Base-by-base conservation (phyloP, 768 basidiomycete genomes). In the Pulveroboletus ravenelii region DNA sequence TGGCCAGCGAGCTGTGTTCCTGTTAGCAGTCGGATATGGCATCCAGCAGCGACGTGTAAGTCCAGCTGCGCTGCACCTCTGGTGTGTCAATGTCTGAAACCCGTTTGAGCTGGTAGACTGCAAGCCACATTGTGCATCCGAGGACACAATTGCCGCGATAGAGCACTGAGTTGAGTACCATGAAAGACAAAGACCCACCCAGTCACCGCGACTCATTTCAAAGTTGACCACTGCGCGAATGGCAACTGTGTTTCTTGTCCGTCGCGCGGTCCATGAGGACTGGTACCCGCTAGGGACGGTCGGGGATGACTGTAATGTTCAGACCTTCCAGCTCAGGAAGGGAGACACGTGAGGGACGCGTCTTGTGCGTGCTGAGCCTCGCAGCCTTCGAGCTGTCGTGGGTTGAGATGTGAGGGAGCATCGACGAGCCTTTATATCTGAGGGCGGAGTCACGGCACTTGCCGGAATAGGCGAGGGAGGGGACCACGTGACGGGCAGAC, bases 281-380 rank as follows among this genome's bases (percentile, higher is more conserved):
- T 47, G 53, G 62, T 56, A 65, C 53, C 60, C 3, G 55, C 50
- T 55, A 59, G 66, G 55, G 63, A 65, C 66, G 42, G 58, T 69
- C 63, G 37, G 53, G 61, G 62, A 45, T 59, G 65, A 62, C 63
- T 41, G 50, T 20, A 46, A 60, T 42, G 43, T 57, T 69, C 67
- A 69, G 63, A 68, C 67, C 63, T 62, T 68, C 63, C 67, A 60
- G 58, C 66, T 67, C 69, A 61, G 55, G 36, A 66, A 38, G 10
- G 57, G 51, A 61, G 61, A 59, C 50, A 40, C 52, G 54, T 43
- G 10, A 18, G 18, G 10, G 17, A 49, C 53, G 32, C 50, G 41
- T 54, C 61, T 40, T 52, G 64, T 67, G 44, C 55, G 65, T 62
- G 51, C 41, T 56, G 63, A 66, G 64, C 63, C 53, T 56, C 57